Conservation (phyloP, 1,284 basidiomycete genomes). For the Puccinia horiana region DNA sequence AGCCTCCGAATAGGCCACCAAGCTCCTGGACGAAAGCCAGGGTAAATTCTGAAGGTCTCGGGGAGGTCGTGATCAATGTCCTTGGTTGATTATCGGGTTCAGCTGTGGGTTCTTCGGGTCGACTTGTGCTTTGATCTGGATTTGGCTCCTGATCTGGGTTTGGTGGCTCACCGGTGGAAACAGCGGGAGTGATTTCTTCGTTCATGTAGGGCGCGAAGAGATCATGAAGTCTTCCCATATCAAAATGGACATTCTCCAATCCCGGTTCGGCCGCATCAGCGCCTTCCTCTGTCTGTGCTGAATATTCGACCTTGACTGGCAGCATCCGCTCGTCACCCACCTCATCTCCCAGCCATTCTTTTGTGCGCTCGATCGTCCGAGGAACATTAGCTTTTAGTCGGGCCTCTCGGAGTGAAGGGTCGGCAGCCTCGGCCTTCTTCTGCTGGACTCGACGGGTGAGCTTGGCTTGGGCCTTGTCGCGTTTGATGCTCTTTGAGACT, state of each 20-base stretch:
- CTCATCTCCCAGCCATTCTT: conserved; percentile 44
- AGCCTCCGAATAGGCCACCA: conserved; percentile 84
- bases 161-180: conserved; percentile 56
- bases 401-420: conserved; percentile 12
- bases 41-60: conserved; percentile 42
- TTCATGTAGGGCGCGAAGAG: conserved; percentile 35
- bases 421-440: conserved; percentile 38
- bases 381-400: conserved; percentile 37
- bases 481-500: conserved; percentile 21
- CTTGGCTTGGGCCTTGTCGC: conserved; percentile 31
- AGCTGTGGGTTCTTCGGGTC: conserved; percentile 65
- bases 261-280: conserved; percentile 8
- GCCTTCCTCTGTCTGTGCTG: not conserved
- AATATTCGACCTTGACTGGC: conserved; percentile 38
- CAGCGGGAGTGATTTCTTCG: conserved; percentile 52
- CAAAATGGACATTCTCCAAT: conserved; percentile 37
- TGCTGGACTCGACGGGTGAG: conserved; percentile 15
- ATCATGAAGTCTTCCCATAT: conserved; percentile 43
- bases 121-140: conserved; percentile 54
- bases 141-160: conserved; percentile 56
- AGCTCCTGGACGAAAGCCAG: conserved; percentile 65
- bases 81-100: conserved; percentile 58
- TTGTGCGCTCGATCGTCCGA: conserved; percentile 25
- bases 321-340: conserved; percentile 32
- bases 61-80: conserved; percentile 42